phyloP scores from a whole-genome alignment of 1,139 yeast genomes.

The Kurtzmaniella quercitrusa region DNA sequence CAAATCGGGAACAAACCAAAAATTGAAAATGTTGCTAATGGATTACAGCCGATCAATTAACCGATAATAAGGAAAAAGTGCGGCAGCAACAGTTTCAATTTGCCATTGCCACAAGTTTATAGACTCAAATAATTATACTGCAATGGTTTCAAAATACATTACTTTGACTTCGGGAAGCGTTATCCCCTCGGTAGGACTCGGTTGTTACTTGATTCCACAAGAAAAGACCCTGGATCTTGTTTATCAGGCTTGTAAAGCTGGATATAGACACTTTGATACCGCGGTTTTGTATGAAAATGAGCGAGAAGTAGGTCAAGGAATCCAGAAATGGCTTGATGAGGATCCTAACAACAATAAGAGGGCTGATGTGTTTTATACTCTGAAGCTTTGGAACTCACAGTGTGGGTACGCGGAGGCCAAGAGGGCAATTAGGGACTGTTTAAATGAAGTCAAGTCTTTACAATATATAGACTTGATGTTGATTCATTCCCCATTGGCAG shows the following conservation, averaged over 20 bases:
- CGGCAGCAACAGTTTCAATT: neutral
- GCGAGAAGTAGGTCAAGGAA: conserved; percentile 16
- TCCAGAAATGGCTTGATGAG: conserved; percentile 12
- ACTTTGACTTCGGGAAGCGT: conserved; percentile 21
- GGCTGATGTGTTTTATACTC: conserved; percentile 12
- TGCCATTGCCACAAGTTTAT: neutral
- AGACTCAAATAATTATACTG: neutral
- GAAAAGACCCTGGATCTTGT: conserved; percentile 13
- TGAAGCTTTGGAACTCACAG: conserved; percentile 29
- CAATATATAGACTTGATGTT: conserved; percentile 42
- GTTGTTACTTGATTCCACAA: conserved; percentile 29
- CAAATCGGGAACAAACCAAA: too few relatives aligned
- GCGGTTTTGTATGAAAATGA: conserved; percentile 18
- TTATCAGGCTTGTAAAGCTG: conserved; percentile 16
- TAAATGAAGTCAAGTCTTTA: conserved; percentile 16
- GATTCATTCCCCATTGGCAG: conserved; percentile 54
- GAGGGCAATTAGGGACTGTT: conserved; percentile 15
- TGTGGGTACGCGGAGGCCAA: conserved; percentile 9
- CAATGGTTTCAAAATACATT: conserved; percentile 3
- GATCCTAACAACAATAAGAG: conserved; percentile 32
- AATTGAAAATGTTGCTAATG: too few relatives aligned
- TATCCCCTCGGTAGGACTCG: conserved; percentile 39
- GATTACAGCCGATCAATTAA: neutral
- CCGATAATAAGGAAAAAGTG: neutral
- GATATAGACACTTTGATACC: conserved; percentile 19